Conservation (phyloP, 192 early-diverging fungal genomes). For the Mortierella claussenii region DNA sequence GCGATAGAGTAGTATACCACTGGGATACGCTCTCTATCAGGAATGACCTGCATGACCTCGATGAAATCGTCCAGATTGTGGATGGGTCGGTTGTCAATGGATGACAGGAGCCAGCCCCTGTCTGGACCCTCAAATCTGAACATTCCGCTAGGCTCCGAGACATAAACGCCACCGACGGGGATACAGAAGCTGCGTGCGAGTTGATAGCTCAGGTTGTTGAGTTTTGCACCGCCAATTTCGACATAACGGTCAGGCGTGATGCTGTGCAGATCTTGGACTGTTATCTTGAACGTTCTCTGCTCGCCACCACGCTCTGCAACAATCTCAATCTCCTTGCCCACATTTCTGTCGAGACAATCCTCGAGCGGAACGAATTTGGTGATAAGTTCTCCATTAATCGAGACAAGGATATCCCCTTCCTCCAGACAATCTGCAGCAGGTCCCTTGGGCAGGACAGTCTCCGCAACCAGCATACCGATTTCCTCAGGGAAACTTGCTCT, state of each 20-base stretch:
- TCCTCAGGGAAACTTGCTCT: slow-evolving; percentile 69
- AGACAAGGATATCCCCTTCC: slow-evolving; percentile 81
- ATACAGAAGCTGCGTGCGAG: slow-evolving; percentile 74
- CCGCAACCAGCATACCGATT: slow-evolving; percentile 84
- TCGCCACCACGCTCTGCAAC: slow-evolving; percentile 80
- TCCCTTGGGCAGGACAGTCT: slow-evolving; percentile 78
- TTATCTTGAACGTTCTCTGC: slow-evolving; percentile 64
- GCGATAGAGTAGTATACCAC: slow-evolving; percentile 82
- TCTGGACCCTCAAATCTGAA: slow-evolving; percentile 77
- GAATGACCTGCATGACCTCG: slow-evolving; percentile 73
- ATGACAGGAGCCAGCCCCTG: slow-evolving; percentile 80
- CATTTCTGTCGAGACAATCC: slow-evolving; percentile 74
- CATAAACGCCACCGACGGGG: slow-evolving; percentile 84
- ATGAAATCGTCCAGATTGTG: slow-evolving; percentile 84
- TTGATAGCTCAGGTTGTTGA: slow-evolving; percentile 79
- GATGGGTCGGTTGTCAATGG: slow-evolving; percentile 77
- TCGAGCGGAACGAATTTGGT: slow-evolving; percentile 88
- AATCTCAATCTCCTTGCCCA: slow-evolving; percentile 66
- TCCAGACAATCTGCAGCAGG: slow-evolving; percentile 73
- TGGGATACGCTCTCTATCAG: slow-evolving; percentile 81
- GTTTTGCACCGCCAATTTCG: slow-evolving; percentile 83
- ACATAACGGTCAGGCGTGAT: slow-evolving; percentile 89
- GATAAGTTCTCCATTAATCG: slow-evolving; percentile 75
- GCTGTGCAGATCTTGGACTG: slow-evolving; percentile 78
- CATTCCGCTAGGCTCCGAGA: slow-evolving; percentile 71